Evolutionary conservation across 164 flowering plant species (phyloP), one percentile per base, ranked within the genome.

Genomic region (Aristolochia contorta): DNA sequence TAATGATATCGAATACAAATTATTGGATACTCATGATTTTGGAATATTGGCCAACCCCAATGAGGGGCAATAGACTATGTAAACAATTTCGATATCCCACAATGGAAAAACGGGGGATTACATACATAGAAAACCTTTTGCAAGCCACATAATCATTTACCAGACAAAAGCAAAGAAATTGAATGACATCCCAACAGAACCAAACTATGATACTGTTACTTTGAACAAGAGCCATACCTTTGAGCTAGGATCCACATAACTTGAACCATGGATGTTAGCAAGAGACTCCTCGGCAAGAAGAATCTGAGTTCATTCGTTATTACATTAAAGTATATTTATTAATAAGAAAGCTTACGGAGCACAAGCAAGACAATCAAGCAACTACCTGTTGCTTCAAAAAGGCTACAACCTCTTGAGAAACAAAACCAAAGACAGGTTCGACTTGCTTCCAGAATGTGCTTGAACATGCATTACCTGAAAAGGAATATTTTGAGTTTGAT

Each of bases 391-490:
- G 84, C 75, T 76, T 89, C 67, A 88, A 66, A 79, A 55, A 78
- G 53, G 69, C 56, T 30, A 83, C 73, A 50, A 84, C 84, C 43
- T 52, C 74, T 59, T 80, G 84, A 56, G 91, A 79, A 56, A 91
- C 66, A 65, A 75, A 79, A 67, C 90, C 72, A 69, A 88, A 87
- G 58, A 72, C 59, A 18, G 78, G 84, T 68, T 91, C 98, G 80
- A 82, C 81, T 66, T 78, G 79, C 74, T 66, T 84, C 98, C 94
- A 91, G 67, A 91, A 89, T 51, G 77, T 18, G 76, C 75, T 74
- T 10, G 83, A 65, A 57, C 77, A 75, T 32, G 83, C 78, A 63
- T 77, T 71, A 63, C 69, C 98, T 91, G 87, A 66, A 76, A 4
- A 62, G 19, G 21, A 37, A 33, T 19, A 16, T 32, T 21, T 5